Conservation (phyloP, 139 green algal genomes). For the Auxenochlorella pyrenoidosa region DNA sequence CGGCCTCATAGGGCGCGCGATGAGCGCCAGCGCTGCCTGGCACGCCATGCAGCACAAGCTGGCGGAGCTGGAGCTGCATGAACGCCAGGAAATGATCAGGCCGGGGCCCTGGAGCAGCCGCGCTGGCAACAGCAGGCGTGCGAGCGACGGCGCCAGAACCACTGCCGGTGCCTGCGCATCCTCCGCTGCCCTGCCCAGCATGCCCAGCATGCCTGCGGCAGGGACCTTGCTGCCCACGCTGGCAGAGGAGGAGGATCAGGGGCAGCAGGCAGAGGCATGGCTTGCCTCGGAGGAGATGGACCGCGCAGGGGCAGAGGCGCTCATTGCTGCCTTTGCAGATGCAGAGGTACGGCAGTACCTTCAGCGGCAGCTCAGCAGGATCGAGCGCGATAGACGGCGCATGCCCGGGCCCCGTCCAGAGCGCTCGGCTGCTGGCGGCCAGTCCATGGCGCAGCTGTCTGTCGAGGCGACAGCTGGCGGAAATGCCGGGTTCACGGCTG, state of each 20-base stretch:
- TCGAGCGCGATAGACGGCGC: neutral
- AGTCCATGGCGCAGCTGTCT: neutral
- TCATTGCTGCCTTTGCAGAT: slow-evolving; percentile 2
- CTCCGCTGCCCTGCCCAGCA: too few relatives aligned
- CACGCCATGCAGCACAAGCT: neutral
- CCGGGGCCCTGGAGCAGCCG: neutral
- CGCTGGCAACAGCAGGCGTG: too few relatives aligned
- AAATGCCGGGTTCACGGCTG: neutral
- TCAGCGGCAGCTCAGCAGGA: neutral
- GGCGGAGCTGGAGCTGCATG: neutral
- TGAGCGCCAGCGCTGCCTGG: neutral
- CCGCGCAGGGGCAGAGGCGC: neutral
- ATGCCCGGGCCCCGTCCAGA: neutral
- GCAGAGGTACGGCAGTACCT: neutral
- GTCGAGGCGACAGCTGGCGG: neutral
- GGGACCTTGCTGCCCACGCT: neutral
- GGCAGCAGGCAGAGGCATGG: neutral
- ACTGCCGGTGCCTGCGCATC: too few relatives aligned
- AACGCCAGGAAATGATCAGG: neutral
- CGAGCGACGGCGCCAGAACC: neutral
- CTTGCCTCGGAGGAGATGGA: neutral
- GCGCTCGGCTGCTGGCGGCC: neutral
- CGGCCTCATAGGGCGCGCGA: neutral
- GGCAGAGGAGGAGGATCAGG: neutral
- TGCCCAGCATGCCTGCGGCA: too few relatives aligned